Conservation (phyloP, 306 rosid species). For the Betula pendula region DNA sequence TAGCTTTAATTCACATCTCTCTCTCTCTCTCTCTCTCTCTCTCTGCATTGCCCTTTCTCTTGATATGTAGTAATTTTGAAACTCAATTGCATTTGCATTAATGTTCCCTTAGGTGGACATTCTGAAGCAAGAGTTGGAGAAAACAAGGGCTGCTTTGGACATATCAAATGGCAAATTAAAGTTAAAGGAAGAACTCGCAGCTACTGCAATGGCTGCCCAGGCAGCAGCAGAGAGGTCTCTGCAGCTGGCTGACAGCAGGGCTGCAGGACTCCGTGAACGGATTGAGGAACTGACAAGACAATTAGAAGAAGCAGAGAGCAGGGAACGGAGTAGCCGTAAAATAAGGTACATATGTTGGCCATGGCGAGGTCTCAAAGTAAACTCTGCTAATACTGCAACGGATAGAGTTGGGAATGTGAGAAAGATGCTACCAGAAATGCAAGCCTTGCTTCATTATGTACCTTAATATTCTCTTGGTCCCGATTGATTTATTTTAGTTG, state of each 20-base stretch:
- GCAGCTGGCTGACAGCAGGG: constrained; percentile 65
- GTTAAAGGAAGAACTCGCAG: constrained; percentile 76
- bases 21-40: neutral
- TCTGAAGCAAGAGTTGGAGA: constrained; percentile 76
- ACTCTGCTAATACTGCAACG: constrained; percentile 26
- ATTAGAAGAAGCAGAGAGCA: constrained; percentile 66
- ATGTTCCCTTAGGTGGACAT: constrained; percentile 52
- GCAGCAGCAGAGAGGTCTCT: constrained; percentile 84
- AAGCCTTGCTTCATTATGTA: constrained; percentile 48
- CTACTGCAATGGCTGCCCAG: constrained; percentile 73
- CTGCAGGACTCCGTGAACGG: constrained; percentile 50
- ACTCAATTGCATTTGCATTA: neutral
- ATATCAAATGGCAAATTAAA: constrained; percentile 62
- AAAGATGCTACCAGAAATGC: constrained; percentile 81
- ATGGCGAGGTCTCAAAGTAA: constrained; percentile 55
- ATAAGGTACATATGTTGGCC: constrained; percentile 81
- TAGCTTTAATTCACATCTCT: neutral
- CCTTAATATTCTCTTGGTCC: neutral
- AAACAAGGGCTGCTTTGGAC: constrained; percentile 62
- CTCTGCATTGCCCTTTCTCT: neutral
- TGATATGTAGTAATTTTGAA: constrained; percentile 3
- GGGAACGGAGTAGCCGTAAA: constrained; percentile 43
- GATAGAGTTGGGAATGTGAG: constrained; percentile 38
- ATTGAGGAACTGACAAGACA: constrained; percentile 63
- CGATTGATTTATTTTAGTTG: constrained; percentile 3